phyloP scores from a whole-genome alignment of 192 early-diverging fungal species.

The Fimicolochytrium jonesii region DNA sequence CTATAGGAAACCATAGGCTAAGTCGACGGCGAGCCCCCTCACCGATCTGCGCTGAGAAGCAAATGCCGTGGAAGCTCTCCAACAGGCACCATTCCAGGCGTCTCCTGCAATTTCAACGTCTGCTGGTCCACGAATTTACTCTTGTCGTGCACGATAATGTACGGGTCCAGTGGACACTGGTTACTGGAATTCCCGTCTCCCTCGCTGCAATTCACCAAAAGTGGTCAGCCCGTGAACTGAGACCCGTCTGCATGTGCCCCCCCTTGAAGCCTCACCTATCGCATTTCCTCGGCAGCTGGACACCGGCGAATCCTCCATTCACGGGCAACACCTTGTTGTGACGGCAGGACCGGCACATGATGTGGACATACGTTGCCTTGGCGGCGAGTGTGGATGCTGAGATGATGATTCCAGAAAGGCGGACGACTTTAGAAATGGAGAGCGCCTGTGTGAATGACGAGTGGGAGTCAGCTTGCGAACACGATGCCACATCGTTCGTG shows the following conservation, averaged over 20 bases:
- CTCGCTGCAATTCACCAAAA: slow-evolving; percentile 30
- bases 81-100: slow-evolving; percentile 93
- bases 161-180: slow-evolving; percentile 84
- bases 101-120: slow-evolving; percentile 94
- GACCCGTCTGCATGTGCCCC: too few species aligned
- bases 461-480: too few species aligned
- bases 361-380: slow-evolving; percentile 82
- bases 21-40: not conserved
- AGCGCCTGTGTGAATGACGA: too few species aligned
- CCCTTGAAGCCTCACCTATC: slow-evolving; percentile 80
- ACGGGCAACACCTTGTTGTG: slow-evolving; percentile 78
- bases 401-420: slow-evolving; percentile 94
- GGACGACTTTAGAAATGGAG: slow-evolving; percentile 88
- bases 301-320: slow-evolving; percentile 75
- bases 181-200: slow-evolving; percentile 27
- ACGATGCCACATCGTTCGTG: not conserved
- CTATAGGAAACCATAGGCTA: too few species aligned
- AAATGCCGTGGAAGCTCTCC: slow-evolving; percentile 97
- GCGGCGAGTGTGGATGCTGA: slow-evolving; percentile 81
- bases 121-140: slow-evolving; percentile 96
- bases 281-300: slow-evolving; percentile 84
- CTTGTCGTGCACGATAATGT: slow-evolving; percentile 91
- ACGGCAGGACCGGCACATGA: slow-evolving; percentile 86
- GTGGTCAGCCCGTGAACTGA: too few species aligned
- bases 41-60: slow-evolving; percentile 83